Percentiles rank a stretch among this genome's conserved stretches.
Conservation (phyloP, 495 filamentous ascomycete genomes). For the Penicillium odoratum region DNA sequence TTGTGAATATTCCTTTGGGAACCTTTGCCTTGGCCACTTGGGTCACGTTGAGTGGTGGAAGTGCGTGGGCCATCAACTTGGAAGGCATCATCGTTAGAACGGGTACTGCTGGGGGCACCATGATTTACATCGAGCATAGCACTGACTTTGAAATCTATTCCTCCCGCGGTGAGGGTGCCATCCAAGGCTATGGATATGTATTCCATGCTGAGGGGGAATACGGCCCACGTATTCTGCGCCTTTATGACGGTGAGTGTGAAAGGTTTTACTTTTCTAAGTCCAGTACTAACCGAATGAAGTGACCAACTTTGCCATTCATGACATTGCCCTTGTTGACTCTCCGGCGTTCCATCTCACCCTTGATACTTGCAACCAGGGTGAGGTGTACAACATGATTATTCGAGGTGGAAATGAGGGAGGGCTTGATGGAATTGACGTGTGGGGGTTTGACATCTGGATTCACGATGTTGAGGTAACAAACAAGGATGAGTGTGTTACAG, state of each 20-base stretch:
- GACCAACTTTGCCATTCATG: slow-evolving; percentile 45
- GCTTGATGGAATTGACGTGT: slow-evolving; percentile 46
- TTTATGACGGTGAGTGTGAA: slow-evolving; percentile 22
- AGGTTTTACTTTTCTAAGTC: background rate
- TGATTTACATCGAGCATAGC: slow-evolving; percentile 44
- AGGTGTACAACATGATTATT: slow-evolving; percentile 48
- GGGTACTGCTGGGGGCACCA: slow-evolving; percentile 41
- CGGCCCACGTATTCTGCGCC: slow-evolving; percentile 30
- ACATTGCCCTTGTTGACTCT: slow-evolving; percentile 44
- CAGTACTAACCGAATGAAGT: slow-evolving; percentile 12
- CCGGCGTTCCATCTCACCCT: slow-evolving; percentile 45
- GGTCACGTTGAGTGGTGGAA: slow-evolving; percentile 33
- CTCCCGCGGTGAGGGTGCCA: slow-evolving; percentile 39
- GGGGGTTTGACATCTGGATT: slow-evolving; percentile 45
- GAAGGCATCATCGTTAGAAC: slow-evolving; percentile 44
- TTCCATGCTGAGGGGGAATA: slow-evolving; percentile 21
- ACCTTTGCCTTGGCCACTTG: slow-evolving; percentile 26
- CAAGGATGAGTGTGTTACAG: slow-evolving; percentile 49
- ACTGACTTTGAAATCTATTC: slow-evolving; percentile 47
- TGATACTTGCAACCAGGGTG: slow-evolving; percentile 42
- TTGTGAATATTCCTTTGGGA: slow-evolving; percentile 28
- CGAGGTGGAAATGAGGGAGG: slow-evolving; percentile 43
- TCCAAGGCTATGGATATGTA: slow-evolving; percentile 47
- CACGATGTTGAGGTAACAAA: slow-evolving; percentile 52
- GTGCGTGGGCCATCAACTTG: slow-evolving; percentile 38